Conservation (phyloP, 768 basidiomycete genomes). For the Tylopilus vinaceipallidus region DNA sequence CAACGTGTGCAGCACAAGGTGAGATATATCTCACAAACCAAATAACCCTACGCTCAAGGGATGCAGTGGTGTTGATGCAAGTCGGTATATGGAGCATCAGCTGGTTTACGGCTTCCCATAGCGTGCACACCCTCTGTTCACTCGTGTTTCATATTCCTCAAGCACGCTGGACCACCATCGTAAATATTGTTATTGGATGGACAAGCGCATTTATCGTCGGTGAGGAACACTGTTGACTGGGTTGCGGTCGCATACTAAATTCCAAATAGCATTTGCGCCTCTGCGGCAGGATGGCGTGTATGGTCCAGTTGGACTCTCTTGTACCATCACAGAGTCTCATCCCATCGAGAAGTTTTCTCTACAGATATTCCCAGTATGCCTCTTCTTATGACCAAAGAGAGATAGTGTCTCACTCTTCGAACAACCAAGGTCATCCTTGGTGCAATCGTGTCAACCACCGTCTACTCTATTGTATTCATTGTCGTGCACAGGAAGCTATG, state of each 20-base stretch:
- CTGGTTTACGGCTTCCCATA: constrained; percentile 64
- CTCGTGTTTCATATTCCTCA: constrained; percentile 57
- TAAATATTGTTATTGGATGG: constrained; percentile 55
- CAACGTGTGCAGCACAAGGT: constrained; percentile 63
- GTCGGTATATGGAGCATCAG: constrained; percentile 59
- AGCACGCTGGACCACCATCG: constrained; percentile 45
- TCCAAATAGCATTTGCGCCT: constrained; percentile 36
- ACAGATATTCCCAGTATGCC: constrained; percentile 59
- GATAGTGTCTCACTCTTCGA: constrained; percentile 2
- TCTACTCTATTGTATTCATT: constrained; percentile 63
- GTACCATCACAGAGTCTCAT: constrained; percentile 46
- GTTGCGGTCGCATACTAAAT: neutral
- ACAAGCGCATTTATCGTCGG: constrained; percentile 45
- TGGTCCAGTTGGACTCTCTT: constrained; percentile 49
- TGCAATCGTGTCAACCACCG: constrained; percentile 49
- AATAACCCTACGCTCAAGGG: neutral
- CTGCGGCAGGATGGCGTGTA: constrained; percentile 44
- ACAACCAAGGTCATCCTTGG: constrained; percentile 53
- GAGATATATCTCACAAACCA: constrained; percentile 1
- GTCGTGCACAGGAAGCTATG: constrained; percentile 56
- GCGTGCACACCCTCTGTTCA: constrained; percentile 66
- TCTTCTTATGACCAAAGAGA: neutral
- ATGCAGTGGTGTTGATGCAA: constrained; percentile 54
- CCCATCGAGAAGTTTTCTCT: constrained; percentile 47
- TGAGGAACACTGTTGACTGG: constrained; percentile 28